A percentile compares a stretch with the other conserved stretches of the same genome.
Evolutionary conservation across 78 protist species (phyloP).

Genomic region (Capsaspora owczarzaki): DNA sequence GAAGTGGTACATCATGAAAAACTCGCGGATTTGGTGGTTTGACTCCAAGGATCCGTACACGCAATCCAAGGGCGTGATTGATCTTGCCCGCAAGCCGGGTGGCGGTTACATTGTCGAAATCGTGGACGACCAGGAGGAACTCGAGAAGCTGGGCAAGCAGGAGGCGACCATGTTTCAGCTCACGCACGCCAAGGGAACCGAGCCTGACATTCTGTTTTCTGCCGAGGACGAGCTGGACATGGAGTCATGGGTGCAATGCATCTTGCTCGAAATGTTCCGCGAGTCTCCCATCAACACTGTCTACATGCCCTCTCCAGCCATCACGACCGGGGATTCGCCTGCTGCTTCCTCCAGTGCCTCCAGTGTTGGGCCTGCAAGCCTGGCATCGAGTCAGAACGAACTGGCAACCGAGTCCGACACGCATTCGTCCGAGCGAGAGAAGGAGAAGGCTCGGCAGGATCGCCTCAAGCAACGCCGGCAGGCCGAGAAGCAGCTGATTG

Average conservation of each 20-base stretch:
- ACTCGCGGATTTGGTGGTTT: no score
- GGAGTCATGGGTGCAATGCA: neutral
- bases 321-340: no score
- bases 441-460: neutral
- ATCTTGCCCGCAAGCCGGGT: no score
- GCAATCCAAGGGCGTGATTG: no score
- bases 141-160: neutral
- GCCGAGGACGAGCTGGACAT: neutral
- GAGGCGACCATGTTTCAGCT: neutral
- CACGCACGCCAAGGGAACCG: neutral
- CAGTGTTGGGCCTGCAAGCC: no score
- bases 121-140: neutral
- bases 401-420: no score
- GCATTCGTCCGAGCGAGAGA: neutral
- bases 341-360: no score
- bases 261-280: neutral
- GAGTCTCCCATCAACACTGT: no score
- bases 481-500: conserved; percentile 3
- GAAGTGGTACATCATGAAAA: no score
- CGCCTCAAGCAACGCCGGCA: neutral
- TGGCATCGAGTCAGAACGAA: no score
- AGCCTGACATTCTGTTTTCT: neutral
- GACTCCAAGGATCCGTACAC: no score
- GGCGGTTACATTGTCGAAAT: neutral
- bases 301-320: no score